Evolutionary conservation across 1,139 yeast genomes (phyloP), one percentile per base, ranked within the genome.

Genomic region (Williopsis jadinii): DNA sequence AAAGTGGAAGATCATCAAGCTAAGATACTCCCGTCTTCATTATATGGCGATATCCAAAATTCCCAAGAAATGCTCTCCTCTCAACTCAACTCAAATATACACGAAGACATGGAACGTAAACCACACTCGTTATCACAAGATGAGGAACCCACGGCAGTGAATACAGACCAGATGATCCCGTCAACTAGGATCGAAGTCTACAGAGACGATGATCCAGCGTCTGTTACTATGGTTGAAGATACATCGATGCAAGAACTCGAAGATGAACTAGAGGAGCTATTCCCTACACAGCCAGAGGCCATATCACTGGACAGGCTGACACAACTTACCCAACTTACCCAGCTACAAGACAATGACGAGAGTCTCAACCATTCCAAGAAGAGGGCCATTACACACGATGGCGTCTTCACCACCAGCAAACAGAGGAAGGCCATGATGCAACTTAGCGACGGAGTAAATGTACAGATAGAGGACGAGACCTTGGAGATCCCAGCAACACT

Each of bases 211-310:
- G 12, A 31, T n/a, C 13, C 11, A 32, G 14, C 11, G 14, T 28
- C 31, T 4, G 37, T 28, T 8, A 36, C 46, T 3, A 37, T 40
- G 44, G 24, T 40, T 4, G 34, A 30, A n/a, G 41, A 39, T 24
- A 34, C 30, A 3, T 39, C 47, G 3, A 3, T 37, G 14, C 42
- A 45, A 12, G 56, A 53, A 28, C 48, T 53, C 13, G 51, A 47
- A 1, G 50, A 51, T 34, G 58, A 54, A 36, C 26, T 53, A n/a
- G 54, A 51, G 30, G 58, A 54, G 26, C 38, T 54, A 13, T 54
- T 49, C 29, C 59, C 59, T 6, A 47, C 58, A 8, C 59, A 54
- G 34, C 56, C 54, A 5, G 56, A 53, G 30, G 46, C 51, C 3
- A 31, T 53, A 29, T 36, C 36, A 13, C 13, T 44, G 2, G 34